Conservation (phyloP, 306 rosid genomes). For the Acacia confusa region DNA sequence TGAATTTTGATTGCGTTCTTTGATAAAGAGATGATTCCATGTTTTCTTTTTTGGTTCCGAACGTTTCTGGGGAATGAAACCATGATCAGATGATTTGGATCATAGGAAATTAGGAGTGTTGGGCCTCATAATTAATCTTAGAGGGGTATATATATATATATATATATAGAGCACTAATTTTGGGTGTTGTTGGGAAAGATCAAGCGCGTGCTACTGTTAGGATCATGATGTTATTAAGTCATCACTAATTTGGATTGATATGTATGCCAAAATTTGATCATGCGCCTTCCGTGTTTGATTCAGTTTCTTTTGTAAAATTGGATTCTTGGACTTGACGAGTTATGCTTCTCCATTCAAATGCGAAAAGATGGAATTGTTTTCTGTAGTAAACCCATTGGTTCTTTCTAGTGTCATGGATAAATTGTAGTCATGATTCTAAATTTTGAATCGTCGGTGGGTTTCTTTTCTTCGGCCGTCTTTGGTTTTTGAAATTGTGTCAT, state of each 20-base stretch:
- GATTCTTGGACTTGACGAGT: slow-evolving; percentile 70
- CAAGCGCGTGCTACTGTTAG: not conserved
- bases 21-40: too few species aligned
- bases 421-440: too few species aligned
- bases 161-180: slow-evolving; percentile 26
- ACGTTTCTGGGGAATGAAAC: too few species aligned
- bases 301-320: slow-evolving; percentile 44
- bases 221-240: slow-evolving; percentile 76
- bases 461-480: too few species aligned
- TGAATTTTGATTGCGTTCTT: too few species aligned
- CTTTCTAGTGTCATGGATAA: slow-evolving; percentile 28
- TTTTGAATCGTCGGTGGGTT: too few species aligned
- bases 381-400: slow-evolving; percentile 69
- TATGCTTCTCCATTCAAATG: slow-evolving; percentile 65
- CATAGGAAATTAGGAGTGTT: too few species aligned
- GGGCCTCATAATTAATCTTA: too few species aligned
- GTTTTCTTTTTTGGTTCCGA: too few species aligned
- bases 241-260: slow-evolving; percentile 52
- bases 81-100: too few species aligned
- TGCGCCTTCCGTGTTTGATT: slow-evolving; percentile 63
- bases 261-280: slow-evolving; percentile 61
- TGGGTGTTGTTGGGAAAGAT: slow-evolving; percentile 32
- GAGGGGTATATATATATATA: too few species aligned
- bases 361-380: slow-evolving; percentile 46
- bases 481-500: too few species aligned